A percentile compares a stretch with the other conserved stretches of the same genome.
phyloP scores from a whole-genome alignment of 768 basidiomycete species.

The Serendipita sp. region DNA sequence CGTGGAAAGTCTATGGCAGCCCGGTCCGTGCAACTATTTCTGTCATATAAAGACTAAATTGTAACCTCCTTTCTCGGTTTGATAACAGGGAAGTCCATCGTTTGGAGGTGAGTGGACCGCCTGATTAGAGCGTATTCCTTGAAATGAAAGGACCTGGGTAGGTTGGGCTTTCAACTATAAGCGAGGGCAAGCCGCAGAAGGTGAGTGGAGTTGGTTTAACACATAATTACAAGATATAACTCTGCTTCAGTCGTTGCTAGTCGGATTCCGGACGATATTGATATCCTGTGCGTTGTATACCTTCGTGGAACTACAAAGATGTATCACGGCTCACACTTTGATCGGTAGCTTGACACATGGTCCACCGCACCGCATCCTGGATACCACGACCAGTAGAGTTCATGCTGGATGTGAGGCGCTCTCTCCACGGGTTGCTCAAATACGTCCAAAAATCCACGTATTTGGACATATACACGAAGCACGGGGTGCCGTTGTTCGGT shows the following conservation, averaged over 20 bases:
- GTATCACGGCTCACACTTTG: not conserved
- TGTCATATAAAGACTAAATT: too few relatives aligned
- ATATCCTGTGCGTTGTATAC: not conserved
- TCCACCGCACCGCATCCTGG: not conserved
- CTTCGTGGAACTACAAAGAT: not conserved
- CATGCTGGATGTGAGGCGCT: not conserved
- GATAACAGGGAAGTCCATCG: not conserved
- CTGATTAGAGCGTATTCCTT: not conserved
- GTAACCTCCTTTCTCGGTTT: not conserved
- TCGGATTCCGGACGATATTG: not conserved
- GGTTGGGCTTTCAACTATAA: slow-evolving; percentile 5
- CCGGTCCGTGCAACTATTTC: not conserved
- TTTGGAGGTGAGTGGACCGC: not conserved
- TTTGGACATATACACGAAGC: slow-evolving; percentile 4
- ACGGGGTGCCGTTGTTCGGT: not conserved
- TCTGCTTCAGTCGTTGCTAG: not conserved
- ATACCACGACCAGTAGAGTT: not conserved
- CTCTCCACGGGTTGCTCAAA: not conserved
- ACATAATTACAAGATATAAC: not conserved
- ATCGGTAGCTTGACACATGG: not conserved
- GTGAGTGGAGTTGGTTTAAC: too few relatives aligned
- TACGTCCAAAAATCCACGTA: not conserved
- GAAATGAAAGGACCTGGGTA: not conserved
- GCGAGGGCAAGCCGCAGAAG: not conserved
- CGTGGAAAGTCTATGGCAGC: slow-evolving; percentile 11